Evolutionary conservation across 139 green algal species (phyloP).

Genomic region (Chlorokybus atmophyticus): DNA sequence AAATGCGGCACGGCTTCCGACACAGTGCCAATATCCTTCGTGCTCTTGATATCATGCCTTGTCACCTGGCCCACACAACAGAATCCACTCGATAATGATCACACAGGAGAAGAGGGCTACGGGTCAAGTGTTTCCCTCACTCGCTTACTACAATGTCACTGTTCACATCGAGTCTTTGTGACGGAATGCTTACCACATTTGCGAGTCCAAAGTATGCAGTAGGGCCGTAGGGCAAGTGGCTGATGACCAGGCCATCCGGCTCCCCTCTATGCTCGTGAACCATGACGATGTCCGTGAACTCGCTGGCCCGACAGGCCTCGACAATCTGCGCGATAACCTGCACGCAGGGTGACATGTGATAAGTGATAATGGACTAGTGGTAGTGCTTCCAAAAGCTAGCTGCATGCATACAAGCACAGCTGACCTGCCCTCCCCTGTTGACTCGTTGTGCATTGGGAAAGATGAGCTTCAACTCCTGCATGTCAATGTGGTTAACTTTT

Average conservation of each 20-base stretch:
- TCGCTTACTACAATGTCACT: neutral
- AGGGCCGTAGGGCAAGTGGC: slow-evolving; percentile 91
- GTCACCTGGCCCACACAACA: slow-evolving; percentile 16
- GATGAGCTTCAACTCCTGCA: slow-evolving; percentile 86
- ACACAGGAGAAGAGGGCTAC: neutral
- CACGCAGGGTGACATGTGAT: neutral
- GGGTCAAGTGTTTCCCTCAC: neutral
- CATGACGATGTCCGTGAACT: slow-evolving; percentile 92
- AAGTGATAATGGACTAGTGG: neutral
- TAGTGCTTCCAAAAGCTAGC: neutral
- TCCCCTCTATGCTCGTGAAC: slow-evolving; percentile 94
- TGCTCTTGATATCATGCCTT: slow-evolving; percentile 70
- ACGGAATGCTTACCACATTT: slow-evolving; percentile 57
- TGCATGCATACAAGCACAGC: slow-evolving; percentile 9
- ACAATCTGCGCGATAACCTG: slow-evolving; percentile 70
- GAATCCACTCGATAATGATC: neutral
- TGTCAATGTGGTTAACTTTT: no score
- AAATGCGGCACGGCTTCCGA: slow-evolving; percentile 89
- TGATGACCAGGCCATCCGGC: slow-evolving; percentile 92
- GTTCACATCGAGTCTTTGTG: no score
- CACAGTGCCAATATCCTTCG: slow-evolving; percentile 79
- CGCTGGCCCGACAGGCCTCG: slow-evolving; percentile 64
- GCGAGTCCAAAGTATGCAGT: slow-evolving; percentile 95
- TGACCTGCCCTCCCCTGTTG: slow-evolving; percentile 67
- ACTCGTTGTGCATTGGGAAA: slow-evolving; percentile 82